Evolutionary conservation across 23 red algal species (phyloP), one percentile per base, ranked within the genome.

Genomic region (Gracilaria gracilis): DNA sequence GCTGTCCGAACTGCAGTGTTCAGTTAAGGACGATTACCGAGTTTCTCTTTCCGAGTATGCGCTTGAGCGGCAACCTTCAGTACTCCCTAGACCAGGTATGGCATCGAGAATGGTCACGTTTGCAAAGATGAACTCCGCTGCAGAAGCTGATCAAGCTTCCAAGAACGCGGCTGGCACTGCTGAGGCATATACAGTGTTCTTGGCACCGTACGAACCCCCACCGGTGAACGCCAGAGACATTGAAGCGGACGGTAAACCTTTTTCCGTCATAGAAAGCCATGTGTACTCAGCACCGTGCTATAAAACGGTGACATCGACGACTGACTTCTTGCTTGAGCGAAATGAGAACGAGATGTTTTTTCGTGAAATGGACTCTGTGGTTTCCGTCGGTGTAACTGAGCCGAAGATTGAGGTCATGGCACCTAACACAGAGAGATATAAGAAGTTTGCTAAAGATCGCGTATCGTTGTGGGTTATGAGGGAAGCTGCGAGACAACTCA

Each of bases 71-170:
- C 80, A 77, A 46, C 97, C 97, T 28, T 67, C 84, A 15, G 62
- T 96, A 0, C 40, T 99, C 4, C 93, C 90, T 19, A 83, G 96
- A 57, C 94, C 95, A n/a, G 97, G 97, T 23, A 99, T 99, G 97
- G 97, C 97, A 13, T 91, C 87, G 4, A 57, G 94, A 19, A 55
- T 96, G 23, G 75, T 96, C 19, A 94, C 91, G 32, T 99, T 96
- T 73, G 90, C 76, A 32, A 90, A 94, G 21, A 86, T 91, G 48
- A 79, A 61, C n/a, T 85, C 80, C 27, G 93, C 89, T 31, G 95
- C 86, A 7, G 92, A 80, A 31, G 94, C 88, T 13, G 87, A 67
- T 27, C 85, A 79, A 53, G 87, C 94, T 65, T 59, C 55, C 9
- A 72, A 82, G 75, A 81, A 80, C 33, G 83, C 84, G 38, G 82